Conservation (phyloP, 106 monocot genomes). For the Dioscorea dumetorum region DNA sequence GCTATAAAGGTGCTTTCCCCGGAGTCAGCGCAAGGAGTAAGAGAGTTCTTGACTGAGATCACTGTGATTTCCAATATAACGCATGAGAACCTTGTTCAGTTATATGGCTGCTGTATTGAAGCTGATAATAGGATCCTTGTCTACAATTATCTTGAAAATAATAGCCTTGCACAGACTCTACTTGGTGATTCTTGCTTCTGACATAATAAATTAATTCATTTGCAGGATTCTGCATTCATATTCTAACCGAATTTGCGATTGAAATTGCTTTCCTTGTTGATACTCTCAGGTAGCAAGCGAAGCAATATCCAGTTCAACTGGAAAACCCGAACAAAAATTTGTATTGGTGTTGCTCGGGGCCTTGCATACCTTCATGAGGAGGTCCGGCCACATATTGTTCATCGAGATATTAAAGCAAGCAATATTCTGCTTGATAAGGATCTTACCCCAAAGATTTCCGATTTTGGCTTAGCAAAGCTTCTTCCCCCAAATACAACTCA, state of each 20-base stretch:
- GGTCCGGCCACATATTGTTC: constrained; percentile 50
- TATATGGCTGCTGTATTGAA: constrained; percentile 68
- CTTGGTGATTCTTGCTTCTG: constrained; percentile 33
- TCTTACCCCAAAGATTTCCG: constrained; percentile 66
- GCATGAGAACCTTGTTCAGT: constrained; percentile 67
- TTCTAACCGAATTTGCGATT: too few species aligned
- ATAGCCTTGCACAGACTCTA: constrained; percentile 76
- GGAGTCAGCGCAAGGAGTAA: constrained; percentile 56
- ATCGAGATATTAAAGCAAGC: constrained; percentile 73
- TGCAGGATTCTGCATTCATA: too few species aligned
- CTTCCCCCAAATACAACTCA: constrained; percentile 61
- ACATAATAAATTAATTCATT: background rate
- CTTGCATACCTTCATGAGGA: constrained; percentile 75
- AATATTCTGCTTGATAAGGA: constrained; percentile 72
- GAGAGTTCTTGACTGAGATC: constrained; percentile 68
- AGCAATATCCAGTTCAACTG: constrained; percentile 55
- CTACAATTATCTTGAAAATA: constrained; percentile 75
- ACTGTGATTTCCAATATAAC: constrained; percentile 42
- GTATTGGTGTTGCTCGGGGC: constrained; percentile 60
- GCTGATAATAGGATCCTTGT: constrained; percentile 49
- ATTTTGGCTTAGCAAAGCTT: constrained; percentile 74
- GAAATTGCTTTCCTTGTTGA: background rate
- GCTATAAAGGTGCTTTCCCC: constrained; percentile 67
- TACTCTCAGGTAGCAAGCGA: constrained; percentile 29
- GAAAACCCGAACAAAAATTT: constrained; percentile 47